phyloP scores from a whole-genome alignment of 768 basidiomycete genomes.

The Panaeolus papilionaceus region DNA sequence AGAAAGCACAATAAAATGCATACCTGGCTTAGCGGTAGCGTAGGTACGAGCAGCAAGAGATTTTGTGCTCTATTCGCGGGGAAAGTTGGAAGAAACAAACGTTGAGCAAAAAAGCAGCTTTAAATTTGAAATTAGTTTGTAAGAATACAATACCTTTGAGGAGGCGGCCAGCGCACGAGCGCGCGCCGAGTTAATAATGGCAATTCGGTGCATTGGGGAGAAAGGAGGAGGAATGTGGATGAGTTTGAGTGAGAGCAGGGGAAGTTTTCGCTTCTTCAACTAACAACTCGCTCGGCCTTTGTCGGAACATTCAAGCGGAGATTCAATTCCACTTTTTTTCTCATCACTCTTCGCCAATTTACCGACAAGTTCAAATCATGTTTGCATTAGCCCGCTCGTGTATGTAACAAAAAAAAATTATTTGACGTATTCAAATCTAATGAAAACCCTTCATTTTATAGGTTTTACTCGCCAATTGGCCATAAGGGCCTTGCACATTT shows the following conservation, averaged over 20 bases:
- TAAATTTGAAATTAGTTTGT: slow-evolving; percentile 12
- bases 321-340: slow-evolving; percentile 37
- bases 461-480: neutral
- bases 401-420: neutral
- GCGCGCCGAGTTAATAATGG: slow-evolving; percentile 85
- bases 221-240: slow-evolving; percentile 53
- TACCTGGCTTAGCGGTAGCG: slow-evolving; percentile 98
- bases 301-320: slow-evolving; percentile 56
- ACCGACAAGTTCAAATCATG: slow-evolving; percentile 28
- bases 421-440: neutral
- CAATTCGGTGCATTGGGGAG: slow-evolving; percentile 78
- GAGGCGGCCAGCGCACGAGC: slow-evolving; percentile 73
- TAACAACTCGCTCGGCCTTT: slow-evolving; percentile 45
- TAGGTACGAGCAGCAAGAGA: slow-evolving; percentile 79
- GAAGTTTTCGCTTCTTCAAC: slow-evolving; percentile 49
- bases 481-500: slow-evolving; percentile 30
- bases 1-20: slow-evolving; percentile 35
- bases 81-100: slow-evolving; percentile 29
- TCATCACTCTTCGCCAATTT: slow-evolving; percentile 20
- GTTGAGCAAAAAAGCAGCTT: slow-evolving; percentile 7
- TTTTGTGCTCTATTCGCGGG: slow-evolving; percentile 45
- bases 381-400: slow-evolving; percentile 29
- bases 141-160: slow-evolving; percentile 56
- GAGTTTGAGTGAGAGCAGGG: slow-evolving; percentile 42
- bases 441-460: neutral